A percentile compares a stretch with the other conserved stretches of the same genome.
Conservation (phyloP, 306 rosid genomes). For the Dalbergia cultrata region DNA sequence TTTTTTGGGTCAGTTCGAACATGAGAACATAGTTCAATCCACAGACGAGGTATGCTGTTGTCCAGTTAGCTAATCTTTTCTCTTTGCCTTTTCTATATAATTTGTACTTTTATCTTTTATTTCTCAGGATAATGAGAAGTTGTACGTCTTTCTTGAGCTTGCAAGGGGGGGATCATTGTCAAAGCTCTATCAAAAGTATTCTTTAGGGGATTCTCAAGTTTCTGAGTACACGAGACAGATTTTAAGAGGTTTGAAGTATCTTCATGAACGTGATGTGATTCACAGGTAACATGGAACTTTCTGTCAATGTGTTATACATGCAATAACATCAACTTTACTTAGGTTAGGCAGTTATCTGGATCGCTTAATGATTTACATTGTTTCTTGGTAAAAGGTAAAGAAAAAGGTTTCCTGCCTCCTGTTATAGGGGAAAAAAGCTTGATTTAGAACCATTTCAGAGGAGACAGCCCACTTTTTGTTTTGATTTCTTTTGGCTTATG, state of each 20-base stretch:
- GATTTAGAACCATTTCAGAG: not conserved
- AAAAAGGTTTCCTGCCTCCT: not conserved
- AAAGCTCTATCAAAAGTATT: constrained; percentile 60
- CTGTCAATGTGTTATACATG: constrained; percentile 4
- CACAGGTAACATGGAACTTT: constrained; percentile 58
- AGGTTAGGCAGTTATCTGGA: not conserved
- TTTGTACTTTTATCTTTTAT: constrained; percentile 9
- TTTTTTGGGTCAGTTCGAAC: constrained; percentile 64
- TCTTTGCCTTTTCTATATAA: constrained; percentile 19
- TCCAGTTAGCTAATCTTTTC: not conserved
- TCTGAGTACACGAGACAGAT: constrained; percentile 69
- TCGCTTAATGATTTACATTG: constrained; percentile 4
- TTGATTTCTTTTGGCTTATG: not conserved
- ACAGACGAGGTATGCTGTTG: constrained; percentile 62
- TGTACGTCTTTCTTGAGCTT: constrained; percentile 74
- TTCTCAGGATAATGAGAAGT: constrained; percentile 54
- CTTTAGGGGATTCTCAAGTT: constrained; percentile 65
- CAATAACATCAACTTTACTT: constrained; percentile 1
- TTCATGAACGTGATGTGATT: constrained; percentile 64
- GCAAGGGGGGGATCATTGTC: constrained; percentile 67
- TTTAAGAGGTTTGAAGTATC: constrained; percentile 69
- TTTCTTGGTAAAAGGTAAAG: not conserved
- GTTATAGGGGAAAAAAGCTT: not conserved
- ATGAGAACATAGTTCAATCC: constrained; percentile 66
- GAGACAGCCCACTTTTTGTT: not conserved